phyloP scores from a whole-genome alignment of 495 filamentous ascomycete genomes.

The Aspergillus nidulans region DNA sequence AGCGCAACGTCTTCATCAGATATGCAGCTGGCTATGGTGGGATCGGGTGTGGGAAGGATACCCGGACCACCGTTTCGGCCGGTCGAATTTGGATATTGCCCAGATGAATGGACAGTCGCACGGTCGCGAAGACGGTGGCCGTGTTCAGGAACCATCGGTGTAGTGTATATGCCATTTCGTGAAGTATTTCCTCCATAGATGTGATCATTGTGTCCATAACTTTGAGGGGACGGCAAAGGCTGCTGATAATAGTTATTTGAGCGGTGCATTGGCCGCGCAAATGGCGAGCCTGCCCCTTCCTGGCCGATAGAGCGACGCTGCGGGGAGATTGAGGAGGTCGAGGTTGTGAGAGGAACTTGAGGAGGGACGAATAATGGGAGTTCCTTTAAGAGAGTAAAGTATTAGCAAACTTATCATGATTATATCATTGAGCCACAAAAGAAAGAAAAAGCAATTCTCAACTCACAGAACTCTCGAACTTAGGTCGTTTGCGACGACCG shows the following conservation, averaged over 20 bases:
- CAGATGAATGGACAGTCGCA: slow-evolving; percentile 25
- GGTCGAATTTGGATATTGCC: slow-evolving; percentile 34
- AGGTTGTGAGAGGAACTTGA: slow-evolving; percentile 82
- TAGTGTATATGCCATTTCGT: slow-evolving; percentile 42
- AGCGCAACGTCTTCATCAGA: slow-evolving; percentile 97
- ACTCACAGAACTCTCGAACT: slow-evolving; percentile 96
- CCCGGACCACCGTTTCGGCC: slow-evolving; percentile 43
- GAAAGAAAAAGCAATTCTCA: background rate
- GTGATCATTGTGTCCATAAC: slow-evolving; percentile 55
- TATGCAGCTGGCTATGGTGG: slow-evolving; percentile 88
- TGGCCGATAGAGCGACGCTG: slow-evolving; percentile 66
- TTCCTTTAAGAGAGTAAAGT: slow-evolving; percentile 56
- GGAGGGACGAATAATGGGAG: slow-evolving; percentile 90
- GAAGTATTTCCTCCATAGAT: slow-evolving; percentile 37
- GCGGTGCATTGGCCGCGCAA: slow-evolving; percentile 64
- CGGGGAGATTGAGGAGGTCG: slow-evolving; percentile 88
- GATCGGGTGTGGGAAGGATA: slow-evolving; percentile 88
- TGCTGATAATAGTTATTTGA: slow-evolving; percentile 68
- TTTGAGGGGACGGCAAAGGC: slow-evolving; percentile 73
- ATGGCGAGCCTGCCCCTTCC: slow-evolving; percentile 61
- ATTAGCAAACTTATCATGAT: slow-evolving; percentile 7
- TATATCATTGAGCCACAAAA: too few species aligned
- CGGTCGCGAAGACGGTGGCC: slow-evolving; percentile 65
- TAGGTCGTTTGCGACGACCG: slow-evolving; percentile 88
- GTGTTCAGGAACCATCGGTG: slow-evolving; percentile 54